Percentiles rank a stretch among this genome's conserved stretches.
Evolutionary conservation across 805 yeast genomes (phyloP).

Genomic region (Saturnispora dispora): DNA sequence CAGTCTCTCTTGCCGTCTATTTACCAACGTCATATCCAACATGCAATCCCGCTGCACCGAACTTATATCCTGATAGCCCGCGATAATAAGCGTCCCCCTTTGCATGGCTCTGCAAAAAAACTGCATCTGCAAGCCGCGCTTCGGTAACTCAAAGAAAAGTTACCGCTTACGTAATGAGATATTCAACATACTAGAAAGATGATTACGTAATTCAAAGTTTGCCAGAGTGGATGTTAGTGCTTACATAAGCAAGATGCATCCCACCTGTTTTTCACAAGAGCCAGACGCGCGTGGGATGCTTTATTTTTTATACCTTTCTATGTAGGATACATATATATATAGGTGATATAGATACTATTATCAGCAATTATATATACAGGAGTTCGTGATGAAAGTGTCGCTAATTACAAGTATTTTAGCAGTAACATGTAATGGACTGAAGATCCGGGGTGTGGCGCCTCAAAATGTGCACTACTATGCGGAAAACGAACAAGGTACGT

Average conservation of each 20-base stretch:
- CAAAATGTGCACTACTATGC: slow-evolving; percentile 35
- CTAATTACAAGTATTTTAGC: background rate
- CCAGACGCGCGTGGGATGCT: background rate
- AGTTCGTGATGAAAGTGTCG: background rate
- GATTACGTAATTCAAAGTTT: background rate
- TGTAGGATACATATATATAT: too few species aligned
- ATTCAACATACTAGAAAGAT: too few species aligned
- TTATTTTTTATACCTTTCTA: background rate
- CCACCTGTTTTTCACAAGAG: background rate
- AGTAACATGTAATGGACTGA: background rate
- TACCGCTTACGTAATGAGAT: background rate
- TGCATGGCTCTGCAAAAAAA: background rate
- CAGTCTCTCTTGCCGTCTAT: background rate
- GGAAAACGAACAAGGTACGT: slow-evolving; percentile 44
- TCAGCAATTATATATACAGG: too few species aligned
- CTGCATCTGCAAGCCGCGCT: background rate
- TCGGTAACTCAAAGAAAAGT: background rate
- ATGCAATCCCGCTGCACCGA: background rate
- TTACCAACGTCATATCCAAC: too few species aligned
- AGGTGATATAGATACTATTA: too few species aligned
- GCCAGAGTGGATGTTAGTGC: too few species aligned
- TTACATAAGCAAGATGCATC: background rate
- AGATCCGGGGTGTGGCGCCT: slow-evolving; percentile 31
- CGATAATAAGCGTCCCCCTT: background rate
- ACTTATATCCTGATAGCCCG: background rate